Conservation (phyloP, 2,329 filamentous ascomycete genomes). For the Parastagonospora avenae region DNA sequence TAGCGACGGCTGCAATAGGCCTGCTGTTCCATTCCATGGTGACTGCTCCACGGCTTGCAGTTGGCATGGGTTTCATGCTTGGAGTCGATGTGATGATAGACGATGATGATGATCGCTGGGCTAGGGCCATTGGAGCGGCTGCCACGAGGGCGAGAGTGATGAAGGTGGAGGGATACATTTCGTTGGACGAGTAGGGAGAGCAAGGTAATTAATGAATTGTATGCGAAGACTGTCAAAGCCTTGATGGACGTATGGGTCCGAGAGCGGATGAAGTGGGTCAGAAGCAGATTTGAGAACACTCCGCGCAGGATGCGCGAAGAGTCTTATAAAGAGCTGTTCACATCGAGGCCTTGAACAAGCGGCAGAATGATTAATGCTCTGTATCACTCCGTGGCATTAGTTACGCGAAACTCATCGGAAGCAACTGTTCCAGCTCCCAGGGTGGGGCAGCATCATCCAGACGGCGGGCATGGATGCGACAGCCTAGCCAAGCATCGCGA, state of each 20-base stretch:
- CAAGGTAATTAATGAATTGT: not conserved
- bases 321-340: no score
- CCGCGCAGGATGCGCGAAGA: no score
- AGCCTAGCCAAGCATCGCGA: not conserved
- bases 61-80: constrained; percentile 10
- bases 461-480: not conserved
- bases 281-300: no score
- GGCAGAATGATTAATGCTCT: constrained; percentile 16
- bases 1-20: constrained; percentile 4
- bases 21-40: constrained; percentile 24
- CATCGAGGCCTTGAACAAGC: constrained; percentile 1
- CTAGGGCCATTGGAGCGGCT: constrained; percentile 8
- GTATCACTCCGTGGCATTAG: not conserved
- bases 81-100: not conserved
- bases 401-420: not conserved
- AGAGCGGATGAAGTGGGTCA: not conserved
- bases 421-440: not conserved
- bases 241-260: not conserved
- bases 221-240: no score
- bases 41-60: constrained; percentile 10
- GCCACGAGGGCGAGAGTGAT: constrained; percentile 10
- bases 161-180: constrained; percentile 12
- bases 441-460: not conserved
- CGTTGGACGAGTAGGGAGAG: no score
- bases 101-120: constrained; percentile 7